A percentile compares a stretch with the other conserved stretches of the same genome.
Conservation (phyloP, 495 filamentous ascomycete genomes). For the Penicillium maclennaniae region DNA sequence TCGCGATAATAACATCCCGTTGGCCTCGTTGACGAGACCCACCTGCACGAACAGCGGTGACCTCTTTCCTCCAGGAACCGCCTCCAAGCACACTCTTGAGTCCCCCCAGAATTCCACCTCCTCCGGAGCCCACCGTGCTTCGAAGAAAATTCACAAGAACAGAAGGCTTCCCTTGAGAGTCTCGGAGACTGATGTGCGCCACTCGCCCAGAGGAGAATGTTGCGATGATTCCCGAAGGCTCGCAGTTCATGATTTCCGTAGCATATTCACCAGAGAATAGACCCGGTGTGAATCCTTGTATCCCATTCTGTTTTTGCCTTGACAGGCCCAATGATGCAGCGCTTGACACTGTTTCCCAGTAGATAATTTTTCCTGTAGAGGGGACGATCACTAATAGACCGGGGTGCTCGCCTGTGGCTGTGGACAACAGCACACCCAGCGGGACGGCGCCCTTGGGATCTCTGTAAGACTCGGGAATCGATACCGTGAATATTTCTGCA, state of each 20-base stretch:
- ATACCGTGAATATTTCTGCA: conserved; percentile 69
- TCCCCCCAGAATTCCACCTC: conserved; percentile 68
- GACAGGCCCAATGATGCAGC: conserved; percentile 72
- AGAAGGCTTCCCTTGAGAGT: conserved; percentile 77
- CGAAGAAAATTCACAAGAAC: conserved; percentile 73
- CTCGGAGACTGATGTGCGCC: conserved; percentile 78
- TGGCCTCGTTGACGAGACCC: conserved; percentile 70
- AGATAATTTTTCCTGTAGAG: conserved; percentile 75
- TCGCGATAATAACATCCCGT: conserved; percentile 74
- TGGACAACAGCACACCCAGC: conserved; percentile 74
- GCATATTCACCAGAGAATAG: conserved; percentile 76
- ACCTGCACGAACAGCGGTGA: conserved; percentile 71
- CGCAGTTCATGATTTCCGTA: conserved; percentile 71
- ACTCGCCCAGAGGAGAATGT: conserved; percentile 79
- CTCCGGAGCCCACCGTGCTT: conserved; percentile 43
- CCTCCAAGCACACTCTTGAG: conserved; percentile 67
- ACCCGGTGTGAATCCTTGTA: conserved; percentile 67
- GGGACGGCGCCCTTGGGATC: conserved; percentile 63
- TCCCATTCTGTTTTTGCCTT: conserved; percentile 69
- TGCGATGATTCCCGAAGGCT: conserved; percentile 81
- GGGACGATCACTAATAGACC: conserved; percentile 84
- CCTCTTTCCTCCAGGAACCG: conserved; percentile 62
- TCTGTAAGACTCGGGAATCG: conserved; percentile 68
- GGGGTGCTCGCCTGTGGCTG: conserved; percentile 67
- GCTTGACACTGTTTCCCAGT: conserved; percentile 90